A percentile compares a stretch with the other conserved stretches of the same genome.
Evolutionary conservation across 148 eudicot genomes (phyloP).

Genomic region (Agrostemma githago): DNA sequence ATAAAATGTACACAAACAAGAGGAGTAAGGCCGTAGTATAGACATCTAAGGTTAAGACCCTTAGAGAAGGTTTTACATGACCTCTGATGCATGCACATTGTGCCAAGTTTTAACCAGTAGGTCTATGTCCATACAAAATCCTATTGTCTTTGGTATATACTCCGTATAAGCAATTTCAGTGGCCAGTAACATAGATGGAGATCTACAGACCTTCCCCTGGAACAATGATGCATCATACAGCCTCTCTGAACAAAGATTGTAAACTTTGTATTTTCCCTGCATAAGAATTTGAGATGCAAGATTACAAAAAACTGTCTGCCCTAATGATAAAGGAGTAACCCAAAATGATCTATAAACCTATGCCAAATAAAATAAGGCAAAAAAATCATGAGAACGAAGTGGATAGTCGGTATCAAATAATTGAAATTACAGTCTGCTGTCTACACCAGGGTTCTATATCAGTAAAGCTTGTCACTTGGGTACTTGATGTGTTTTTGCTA

Average conservation of each 20-base stretch:
- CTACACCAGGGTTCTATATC: neutral
- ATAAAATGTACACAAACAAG: constrained; percentile 3
- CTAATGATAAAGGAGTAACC: neutral
- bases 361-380: neutral
- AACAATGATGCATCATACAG: constrained; percentile 86
- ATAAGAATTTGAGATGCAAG: constrained; percentile 11
- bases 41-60: neutral
- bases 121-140: neutral
- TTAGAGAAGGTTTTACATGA: neutral
- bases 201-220: constrained; percentile 72
- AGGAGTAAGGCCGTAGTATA: neutral
- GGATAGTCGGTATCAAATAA: neutral
- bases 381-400: neutral
- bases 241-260: constrained; percentile 95
- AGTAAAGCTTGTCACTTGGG: neutral
- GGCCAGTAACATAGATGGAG: neutral
- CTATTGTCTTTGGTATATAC: neutral
- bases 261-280: constrained; percentile 94
- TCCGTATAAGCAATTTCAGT: neutral
- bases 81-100: neutral
- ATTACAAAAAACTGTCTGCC: neutral
- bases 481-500: too few relatives aligned
- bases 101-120: neutral
- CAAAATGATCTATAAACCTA: constrained; percentile 6
- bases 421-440: too few relatives aligned